Percentiles rank a stretch among this genome's conserved stretches.
Conservation (phyloP, 176 grass and related monocot genomes). For the Tillandsia fasciculata region DNA sequence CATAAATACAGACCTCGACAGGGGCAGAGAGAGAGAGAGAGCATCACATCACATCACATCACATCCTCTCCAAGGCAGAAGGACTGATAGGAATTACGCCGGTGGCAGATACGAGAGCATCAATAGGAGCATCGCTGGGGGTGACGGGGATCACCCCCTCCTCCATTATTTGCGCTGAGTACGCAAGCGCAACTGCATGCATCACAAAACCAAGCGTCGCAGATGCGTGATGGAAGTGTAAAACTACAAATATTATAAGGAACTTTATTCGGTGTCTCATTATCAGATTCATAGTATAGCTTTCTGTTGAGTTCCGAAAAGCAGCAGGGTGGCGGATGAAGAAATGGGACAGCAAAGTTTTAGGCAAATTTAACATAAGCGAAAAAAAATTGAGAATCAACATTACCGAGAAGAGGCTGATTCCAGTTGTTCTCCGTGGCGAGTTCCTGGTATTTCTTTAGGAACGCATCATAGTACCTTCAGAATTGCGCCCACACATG, state of each 20-base stretch:
- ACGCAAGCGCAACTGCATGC: slow-evolving; percentile 75
- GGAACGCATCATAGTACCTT: slow-evolving; percentile 92
- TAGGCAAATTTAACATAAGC: background rate
- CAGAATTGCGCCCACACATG: slow-evolving; percentile 3
- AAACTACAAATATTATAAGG: background rate
- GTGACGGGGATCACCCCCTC: slow-evolving; percentile 53
- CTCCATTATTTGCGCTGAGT: slow-evolving; percentile 70
- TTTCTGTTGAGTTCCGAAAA: background rate
- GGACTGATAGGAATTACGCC: slow-evolving; percentile 61
- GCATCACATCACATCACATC: slow-evolving; percentile 9
- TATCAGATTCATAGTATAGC: too few relatives aligned
- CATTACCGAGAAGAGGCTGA: slow-evolving; percentile 71
- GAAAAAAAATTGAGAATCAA: slow-evolving; percentile 10
- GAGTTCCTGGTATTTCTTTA: slow-evolving; percentile 76
- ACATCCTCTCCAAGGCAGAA: slow-evolving; percentile 42
- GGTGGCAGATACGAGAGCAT: slow-evolving; percentile 52
- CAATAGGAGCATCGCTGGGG: slow-evolving; percentile 58
- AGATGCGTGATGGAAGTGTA: background rate
- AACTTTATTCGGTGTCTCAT: background rate
- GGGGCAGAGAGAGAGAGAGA: background rate
- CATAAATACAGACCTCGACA: background rate
- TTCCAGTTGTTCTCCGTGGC: slow-evolving; percentile 64
- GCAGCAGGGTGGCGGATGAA: background rate
- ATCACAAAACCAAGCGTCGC: slow-evolving; percentile 9
- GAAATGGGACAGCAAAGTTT: background rate